These are phyloP conservation scores for Alliaria petiolata DNA, from an alignment of 345 rosid genomes.

Conservation along the genomic window DNA sequence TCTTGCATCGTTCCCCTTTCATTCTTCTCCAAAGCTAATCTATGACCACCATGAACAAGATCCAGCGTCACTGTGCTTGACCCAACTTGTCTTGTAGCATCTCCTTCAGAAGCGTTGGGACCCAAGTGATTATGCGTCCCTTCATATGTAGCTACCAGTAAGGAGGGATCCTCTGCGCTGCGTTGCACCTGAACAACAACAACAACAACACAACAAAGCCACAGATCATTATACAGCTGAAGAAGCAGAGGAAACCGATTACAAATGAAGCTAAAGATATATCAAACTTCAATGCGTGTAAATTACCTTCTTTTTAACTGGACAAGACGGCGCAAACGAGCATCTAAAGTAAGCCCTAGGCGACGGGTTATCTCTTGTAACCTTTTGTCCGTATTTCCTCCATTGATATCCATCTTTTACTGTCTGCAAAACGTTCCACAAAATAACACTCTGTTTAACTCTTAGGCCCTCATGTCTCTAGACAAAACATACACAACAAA, in stretches of 20 bases:
- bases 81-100: slow-evolving; percentile 26
- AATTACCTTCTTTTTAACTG: slow-evolving; percentile 86
- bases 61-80: slow-evolving; percentile 35
- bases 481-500: background rate
- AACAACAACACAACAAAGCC: background rate
- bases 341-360: slow-evolving; percentile 96
- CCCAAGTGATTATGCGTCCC: slow-evolving; percentile 75
- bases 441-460: background rate
- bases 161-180: slow-evolving; percentile 68
- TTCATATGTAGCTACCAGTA: slow-evolving; percentile 80
- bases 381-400: slow-evolving; percentile 99
- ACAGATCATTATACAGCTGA: slow-evolving; percentile 7
- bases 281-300: background rate
- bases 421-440: slow-evolving; percentile 34
- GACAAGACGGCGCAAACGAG: slow-evolving; percentile 84
- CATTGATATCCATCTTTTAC: slow-evolving; percentile 92
- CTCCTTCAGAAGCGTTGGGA: slow-evolving; percentile 32
- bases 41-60: slow-evolving; percentile 30
- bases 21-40: slow-evolving; percentile 24
- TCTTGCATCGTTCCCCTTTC: slow-evolving; percentile 42
- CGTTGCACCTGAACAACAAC: slow-evolving; percentile 65
- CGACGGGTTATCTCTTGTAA: slow-evolving; percentile 94
- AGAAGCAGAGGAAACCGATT: background rate
- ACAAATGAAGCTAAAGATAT: background rate
- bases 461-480: background rate